Conservation (phyloP, 257 asterid genomes). For the Nicotiana tabacum region DNA sequence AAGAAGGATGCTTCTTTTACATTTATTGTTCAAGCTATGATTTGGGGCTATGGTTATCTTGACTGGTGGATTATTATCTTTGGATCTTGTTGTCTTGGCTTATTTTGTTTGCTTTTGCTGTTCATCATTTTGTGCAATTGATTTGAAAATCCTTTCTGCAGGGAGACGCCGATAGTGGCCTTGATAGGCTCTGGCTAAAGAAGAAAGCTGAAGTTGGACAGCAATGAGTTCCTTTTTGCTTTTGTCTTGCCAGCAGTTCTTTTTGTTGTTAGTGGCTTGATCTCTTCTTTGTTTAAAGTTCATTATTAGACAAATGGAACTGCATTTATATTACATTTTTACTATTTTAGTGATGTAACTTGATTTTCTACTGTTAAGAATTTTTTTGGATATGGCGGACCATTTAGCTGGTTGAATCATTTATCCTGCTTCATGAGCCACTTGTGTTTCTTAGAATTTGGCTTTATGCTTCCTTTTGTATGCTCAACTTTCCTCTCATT, state of each 20-base stretch:
- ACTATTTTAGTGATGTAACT: background rate
- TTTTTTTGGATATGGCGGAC: background rate
- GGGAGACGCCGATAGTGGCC: slow-evolving; percentile 30
- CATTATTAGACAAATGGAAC: background rate
- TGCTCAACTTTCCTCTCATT: too few species aligned
- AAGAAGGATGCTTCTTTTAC: background rate
- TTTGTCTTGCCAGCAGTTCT: background rate
- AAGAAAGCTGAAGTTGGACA: slow-evolving; percentile 18
- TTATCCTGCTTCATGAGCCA: background rate
- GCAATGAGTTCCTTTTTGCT: slow-evolving; percentile 3
- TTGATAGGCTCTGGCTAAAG: slow-evolving; percentile 28
- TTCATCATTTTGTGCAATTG: background rate
- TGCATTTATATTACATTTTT: background rate
- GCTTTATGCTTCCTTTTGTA: too few species aligned
- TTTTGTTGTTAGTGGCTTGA: background rate
- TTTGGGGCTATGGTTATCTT: background rate
- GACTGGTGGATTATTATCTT: background rate
- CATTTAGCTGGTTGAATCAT: background rate
- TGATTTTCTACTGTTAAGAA: background rate
- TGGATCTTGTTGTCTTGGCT: background rate
- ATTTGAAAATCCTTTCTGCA: background rate
- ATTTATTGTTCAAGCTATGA: background rate
- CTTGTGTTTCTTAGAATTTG: too few species aligned
- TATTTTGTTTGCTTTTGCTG: background rate
- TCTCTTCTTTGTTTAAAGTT: background rate